Conservation (phyloP, 352 stramenopile genomes). For the Phytopythium kandeliae region DNA sequence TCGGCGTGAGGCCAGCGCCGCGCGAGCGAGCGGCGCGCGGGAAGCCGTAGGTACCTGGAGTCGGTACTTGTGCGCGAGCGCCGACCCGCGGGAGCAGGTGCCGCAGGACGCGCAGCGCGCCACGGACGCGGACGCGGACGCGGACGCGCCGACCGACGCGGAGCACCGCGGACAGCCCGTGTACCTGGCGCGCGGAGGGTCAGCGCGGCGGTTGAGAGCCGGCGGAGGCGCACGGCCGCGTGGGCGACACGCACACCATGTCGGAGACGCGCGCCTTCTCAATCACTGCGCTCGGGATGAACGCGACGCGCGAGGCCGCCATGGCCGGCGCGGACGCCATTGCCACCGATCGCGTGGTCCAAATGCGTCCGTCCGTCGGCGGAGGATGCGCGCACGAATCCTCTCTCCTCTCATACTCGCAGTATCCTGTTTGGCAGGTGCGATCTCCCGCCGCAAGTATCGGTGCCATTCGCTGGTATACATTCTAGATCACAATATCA, state of each 20-base stretch:
- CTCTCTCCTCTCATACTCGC: too few relatives aligned
- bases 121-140: conserved; percentile 2
- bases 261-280: conserved; percentile 42
- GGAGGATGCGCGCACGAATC: too few relatives aligned
- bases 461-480: too few relatives aligned
- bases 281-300: conserved; percentile 41
- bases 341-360: too few relatives aligned
- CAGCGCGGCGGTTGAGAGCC: too few relatives aligned
- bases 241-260: conserved; percentile 51
- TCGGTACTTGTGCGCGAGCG: conserved; percentile 43
- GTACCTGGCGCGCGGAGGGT: conserved; percentile 22
- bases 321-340: too few relatives aligned
- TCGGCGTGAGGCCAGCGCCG: background rate
- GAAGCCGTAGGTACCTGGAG: conserved; percentile 39
- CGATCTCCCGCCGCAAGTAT: too few relatives aligned
- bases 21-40: too few relatives aligned
- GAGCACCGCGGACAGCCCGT: conserved; percentile 41
- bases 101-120: conserved; percentile 30
- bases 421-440: too few relatives aligned
- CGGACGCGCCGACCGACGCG: conserved; percentile 22
- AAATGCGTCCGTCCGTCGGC: too few relatives aligned
- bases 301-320: conserved; percentile 15
- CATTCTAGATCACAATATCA: too few relatives aligned
- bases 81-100: conserved; percentile 8
- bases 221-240: too few relatives aligned